A percentile compares a stretch with the other conserved stretches of the same genome.
These are phyloP conservation scores for Leccinum fibrillosum DNA, from an alignment of 768 basidiomycete genomes.

Conservation along the genomic window DNA sequence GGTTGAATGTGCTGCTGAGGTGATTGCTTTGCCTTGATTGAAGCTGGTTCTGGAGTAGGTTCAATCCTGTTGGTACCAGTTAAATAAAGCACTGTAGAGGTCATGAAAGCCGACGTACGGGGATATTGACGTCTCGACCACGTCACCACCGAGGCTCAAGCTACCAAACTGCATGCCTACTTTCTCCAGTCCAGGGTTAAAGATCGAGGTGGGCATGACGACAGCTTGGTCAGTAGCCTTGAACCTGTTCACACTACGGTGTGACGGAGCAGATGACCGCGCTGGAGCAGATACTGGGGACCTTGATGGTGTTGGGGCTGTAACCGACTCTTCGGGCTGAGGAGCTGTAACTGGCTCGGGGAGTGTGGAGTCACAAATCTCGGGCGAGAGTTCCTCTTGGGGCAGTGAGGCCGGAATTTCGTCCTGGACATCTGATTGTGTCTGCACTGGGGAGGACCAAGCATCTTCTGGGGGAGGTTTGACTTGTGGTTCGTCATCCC, in stretches of 20 bases:
- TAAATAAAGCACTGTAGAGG: background rate
- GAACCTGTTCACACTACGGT: constrained; percentile 59
- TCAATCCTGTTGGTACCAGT: constrained; percentile 27
- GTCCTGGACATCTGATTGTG: constrained; percentile 18
- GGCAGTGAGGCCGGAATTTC: constrained; percentile 19
- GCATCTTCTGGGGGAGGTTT: constrained; percentile 32
- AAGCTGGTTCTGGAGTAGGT: constrained; percentile 9
- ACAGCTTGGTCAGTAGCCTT: constrained; percentile 78
- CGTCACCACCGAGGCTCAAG: constrained; percentile 70
- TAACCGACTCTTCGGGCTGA: constrained; percentile 26
- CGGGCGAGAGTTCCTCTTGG: constrained; percentile 34
- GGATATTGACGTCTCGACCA: constrained; percentile 47
- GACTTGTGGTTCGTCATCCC: constrained; percentile 65
- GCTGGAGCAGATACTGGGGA: constrained; percentile 46
- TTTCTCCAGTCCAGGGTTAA: constrained; percentile 62
- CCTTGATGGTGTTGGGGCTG: constrained; percentile 35
- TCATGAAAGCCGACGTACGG: constrained; percentile 37
- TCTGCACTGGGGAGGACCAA: constrained; percentile 32
- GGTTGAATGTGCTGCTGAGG: constrained; percentile 37
- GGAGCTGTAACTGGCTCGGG: constrained; percentile 15
- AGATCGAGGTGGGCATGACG: constrained; percentile 68
- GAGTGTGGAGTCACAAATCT: constrained; percentile 15
- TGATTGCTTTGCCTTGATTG: constrained; percentile 23
- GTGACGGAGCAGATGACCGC: constrained; percentile 50
- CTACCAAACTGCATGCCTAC: constrained; percentile 91